phyloP scores from a whole-genome alignment of 371 early-diverging fungal genomes.

The Haplosporangium sp. region DNA sequence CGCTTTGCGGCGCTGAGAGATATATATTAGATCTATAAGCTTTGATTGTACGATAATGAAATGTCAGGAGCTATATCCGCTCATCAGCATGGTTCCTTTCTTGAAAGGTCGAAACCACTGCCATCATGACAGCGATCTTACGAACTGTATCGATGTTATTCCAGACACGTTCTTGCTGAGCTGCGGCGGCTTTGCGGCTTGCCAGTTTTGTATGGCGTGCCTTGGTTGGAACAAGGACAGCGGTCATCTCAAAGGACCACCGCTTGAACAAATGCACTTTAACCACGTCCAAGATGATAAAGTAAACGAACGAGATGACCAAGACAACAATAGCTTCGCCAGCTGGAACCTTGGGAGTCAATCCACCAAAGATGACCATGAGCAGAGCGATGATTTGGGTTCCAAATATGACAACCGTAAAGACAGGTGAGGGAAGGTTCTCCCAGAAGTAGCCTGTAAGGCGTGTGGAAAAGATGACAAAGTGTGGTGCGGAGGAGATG shows the following conservation, averaged over 20 bases:
- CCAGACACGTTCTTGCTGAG: slow-evolving; percentile 51
- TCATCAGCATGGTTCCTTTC: slow-evolving; percentile 1
- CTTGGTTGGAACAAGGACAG: slow-evolving; percentile 74
- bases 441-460: slow-evolving; percentile 89
- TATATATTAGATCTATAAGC: too few species aligned
- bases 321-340: slow-evolving; percentile 60
- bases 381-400: slow-evolving; percentile 92
- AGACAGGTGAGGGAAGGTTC: slow-evolving; percentile 80
- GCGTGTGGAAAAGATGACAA: slow-evolving; percentile 95
- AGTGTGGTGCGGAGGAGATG: slow-evolving; percentile 91
- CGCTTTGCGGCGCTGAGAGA: too few species aligned
- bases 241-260: slow-evolving; percentile 81
- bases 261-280: slow-evolving; percentile 75
- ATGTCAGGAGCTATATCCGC: too few species aligned
- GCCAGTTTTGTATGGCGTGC: slow-evolving; percentile 68
- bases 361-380: slow-evolving; percentile 82
- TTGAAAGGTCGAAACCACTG: slow-evolving; percentile 36
- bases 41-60: too few species aligned
- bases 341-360: slow-evolving; percentile 65
- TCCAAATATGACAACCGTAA: slow-evolving; percentile 84
- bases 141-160: slow-evolving; percentile 31
- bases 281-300: slow-evolving; percentile 79
- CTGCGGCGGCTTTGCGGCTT: slow-evolving; percentile 56
- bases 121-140: slow-evolving; percentile 43
- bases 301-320: slow-evolving; percentile 66